Conservation (phyloP, 202 grass and related monocot genomes). For the Saccharum hybrid region DNA sequence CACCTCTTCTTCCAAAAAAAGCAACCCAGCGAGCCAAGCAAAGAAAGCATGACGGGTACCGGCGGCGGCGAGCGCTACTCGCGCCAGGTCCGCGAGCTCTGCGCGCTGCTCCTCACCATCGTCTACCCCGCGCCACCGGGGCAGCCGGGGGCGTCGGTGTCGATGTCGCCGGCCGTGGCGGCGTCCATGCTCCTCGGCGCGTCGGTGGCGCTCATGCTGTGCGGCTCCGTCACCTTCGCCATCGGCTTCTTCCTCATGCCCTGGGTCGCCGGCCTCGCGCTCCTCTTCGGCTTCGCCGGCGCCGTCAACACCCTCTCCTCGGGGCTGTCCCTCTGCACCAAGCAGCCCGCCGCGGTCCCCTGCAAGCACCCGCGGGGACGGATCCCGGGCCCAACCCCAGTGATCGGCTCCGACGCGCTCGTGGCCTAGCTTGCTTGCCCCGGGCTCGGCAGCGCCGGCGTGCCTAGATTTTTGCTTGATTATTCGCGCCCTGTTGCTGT, state of each 20-base stretch:
- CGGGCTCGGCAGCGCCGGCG: background rate
- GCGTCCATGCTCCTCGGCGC: conserved; percentile 72
- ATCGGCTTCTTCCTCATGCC: conserved; percentile 91
- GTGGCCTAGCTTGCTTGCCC: background rate
- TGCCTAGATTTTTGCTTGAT: background rate
- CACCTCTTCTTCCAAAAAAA: background rate
- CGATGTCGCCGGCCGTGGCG: conserved; percentile 48
- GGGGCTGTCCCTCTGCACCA: background rate
- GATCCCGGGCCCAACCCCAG: background rate
- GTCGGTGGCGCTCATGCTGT: conserved; percentile 86
- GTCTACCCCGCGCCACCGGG: conserved; percentile 25
- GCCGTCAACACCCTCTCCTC: conserved; percentile 70
- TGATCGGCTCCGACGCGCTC: background rate
- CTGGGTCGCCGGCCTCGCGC: conserved; percentile 64
- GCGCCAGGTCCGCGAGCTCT: conserved; percentile 69
- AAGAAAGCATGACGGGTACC: conserved; percentile 19
- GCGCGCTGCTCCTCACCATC: conserved; percentile 58
- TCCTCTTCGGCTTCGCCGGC: conserved; percentile 67
- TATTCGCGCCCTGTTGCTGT: conserved; percentile 11
- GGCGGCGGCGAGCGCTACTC: conserved; percentile 45
- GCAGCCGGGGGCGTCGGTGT: background rate
- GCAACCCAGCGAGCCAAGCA: no score
- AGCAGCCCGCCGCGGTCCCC: conserved; percentile 11
- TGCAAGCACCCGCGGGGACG: conserved; percentile 33
- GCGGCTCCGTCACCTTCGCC: conserved; percentile 80